Evolutionary conservation across 805 yeast species (phyloP), one percentile per base, ranked within the genome.

Genomic region (Pichia cephalocereana): DNA sequence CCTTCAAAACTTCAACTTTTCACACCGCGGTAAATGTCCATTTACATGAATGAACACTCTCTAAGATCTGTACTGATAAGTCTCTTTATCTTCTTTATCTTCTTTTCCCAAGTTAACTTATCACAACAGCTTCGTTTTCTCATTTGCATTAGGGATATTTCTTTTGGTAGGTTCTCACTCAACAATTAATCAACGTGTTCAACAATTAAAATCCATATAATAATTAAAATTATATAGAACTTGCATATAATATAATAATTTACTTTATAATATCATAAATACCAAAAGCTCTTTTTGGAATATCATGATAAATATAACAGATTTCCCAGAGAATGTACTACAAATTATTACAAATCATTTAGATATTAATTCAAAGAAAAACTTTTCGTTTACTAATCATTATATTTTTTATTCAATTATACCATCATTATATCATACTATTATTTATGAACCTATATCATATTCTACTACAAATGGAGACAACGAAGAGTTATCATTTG

Each of bases 241-340:
- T 6, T 23, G 6, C 26, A 19, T n/a, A n/a, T n/a, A n/a, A n/a
- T n/a, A n/a, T n/a, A n/a, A n/a, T n/a, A n/a, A n/a, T n/a, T n/a
- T n/a, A n/a, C n/a, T n/a, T n/a, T n/a, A n/a, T n/a, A n/a, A n/a
- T n/a, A 30, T 9, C 12, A 30, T 30, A 30, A 11, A 30, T 30
- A 30, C 32, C 32, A 30, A 30, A 23, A 23, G 7, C 7, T 30
- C 6, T 10, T 11, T 30, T 30, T 30, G 32, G 37, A 12, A 19
- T 38, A 38, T 18, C 34, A 49, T 45, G 27, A 60, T 61, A 59
- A 53, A 52, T 31, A 45, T 59, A 27, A 43, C 41, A 10, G 48
- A 45, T 18, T 28, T 51, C 10, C 54, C 54, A 6, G 48, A 45
- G 15, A 48, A 51, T 43, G 54, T 51, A 15, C 43, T 51, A 7